These are phyloP conservation scores for Eucalyptus regnans DNA, from an alignment of 345 rosid species.

Conservation along the genomic window DNA sequence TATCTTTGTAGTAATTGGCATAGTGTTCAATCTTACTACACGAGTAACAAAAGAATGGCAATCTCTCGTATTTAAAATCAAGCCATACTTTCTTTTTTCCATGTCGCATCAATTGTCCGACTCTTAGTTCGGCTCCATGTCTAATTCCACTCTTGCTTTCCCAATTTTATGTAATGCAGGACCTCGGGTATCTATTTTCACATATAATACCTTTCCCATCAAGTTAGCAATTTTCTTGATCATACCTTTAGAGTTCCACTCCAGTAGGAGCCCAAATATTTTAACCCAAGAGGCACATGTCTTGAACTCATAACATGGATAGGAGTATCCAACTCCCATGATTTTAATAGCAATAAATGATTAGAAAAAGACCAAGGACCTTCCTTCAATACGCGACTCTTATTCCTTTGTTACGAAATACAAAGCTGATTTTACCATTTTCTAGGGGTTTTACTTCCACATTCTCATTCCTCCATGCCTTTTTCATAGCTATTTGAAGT, in stretches of 20 bases:
- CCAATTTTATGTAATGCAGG: not conserved
- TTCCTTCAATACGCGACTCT: not conserved
- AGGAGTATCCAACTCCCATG: not conserved
- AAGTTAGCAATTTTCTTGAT: not conserved
- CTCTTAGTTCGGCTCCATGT: not conserved
- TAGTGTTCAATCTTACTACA: not conserved
- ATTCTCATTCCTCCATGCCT: not conserved
- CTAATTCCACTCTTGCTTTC: not conserved
- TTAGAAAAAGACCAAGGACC: not conserved
- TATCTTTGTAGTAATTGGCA: not conserved
- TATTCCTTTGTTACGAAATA: not conserved
- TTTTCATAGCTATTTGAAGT: not conserved
- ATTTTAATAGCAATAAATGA: not conserved
- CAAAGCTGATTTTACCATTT: not conserved
- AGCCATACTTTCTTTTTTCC: not conserved
- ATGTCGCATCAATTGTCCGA: fast-evolving
- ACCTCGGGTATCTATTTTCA: not conserved
- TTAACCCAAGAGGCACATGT: not conserved
- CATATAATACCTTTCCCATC: not conserved
- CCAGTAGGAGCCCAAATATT: not conserved
- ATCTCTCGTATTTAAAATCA: not conserved
- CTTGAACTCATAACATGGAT: not conserved
- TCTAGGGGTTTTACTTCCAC: not conserved
- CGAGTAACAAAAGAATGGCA: not conserved
- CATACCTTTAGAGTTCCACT: not conserved